These are phyloP conservation scores for Helenozyma baotianmanensis DNA, from an alignment of 805 yeast species.

Conservation along the genomic window DNA sequence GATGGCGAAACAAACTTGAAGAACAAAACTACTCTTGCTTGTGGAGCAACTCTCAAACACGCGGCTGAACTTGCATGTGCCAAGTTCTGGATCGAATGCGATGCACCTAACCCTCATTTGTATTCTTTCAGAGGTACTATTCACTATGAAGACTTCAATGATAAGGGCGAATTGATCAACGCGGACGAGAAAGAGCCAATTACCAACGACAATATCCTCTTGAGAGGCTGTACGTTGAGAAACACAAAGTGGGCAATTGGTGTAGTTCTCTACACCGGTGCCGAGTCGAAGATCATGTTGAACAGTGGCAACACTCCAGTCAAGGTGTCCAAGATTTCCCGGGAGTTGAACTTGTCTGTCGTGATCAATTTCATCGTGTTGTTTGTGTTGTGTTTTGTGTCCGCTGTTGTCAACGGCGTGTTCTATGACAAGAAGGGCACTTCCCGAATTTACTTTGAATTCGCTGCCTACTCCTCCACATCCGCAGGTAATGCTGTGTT, in stretches of 20 bases:
- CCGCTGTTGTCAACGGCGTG: conserved; percentile 69
- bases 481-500: conserved; percentile 67
- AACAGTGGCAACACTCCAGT: conserved; percentile 78
- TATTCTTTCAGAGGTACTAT: conserved; percentile 65
- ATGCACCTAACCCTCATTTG: conserved; percentile 63
- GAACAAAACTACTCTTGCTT: conserved; percentile 47
- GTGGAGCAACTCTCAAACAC: conserved; percentile 51
- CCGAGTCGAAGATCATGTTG: conserved; percentile 70
- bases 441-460: conserved; percentile 57
- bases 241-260: conserved; percentile 78
- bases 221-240: conserved; percentile 69
- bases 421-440: conserved; percentile 42
- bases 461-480: conserved; percentile 52
- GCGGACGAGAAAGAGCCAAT: conserved; percentile 51
- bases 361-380: conserved; percentile 56
- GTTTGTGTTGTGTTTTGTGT: conserved; percentile 60
- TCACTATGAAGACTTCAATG: conserved; percentile 43
- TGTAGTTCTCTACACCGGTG: conserved; percentile 70
- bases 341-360: conserved; percentile 65
- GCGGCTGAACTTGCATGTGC: conserved; percentile 56
- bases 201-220: conserved; percentile 55
- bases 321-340: conserved; percentile 60
- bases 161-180: conserved; percentile 25
- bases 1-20: conserved; percentile 41
- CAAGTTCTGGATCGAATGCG: conserved; percentile 62